Conservation (phyloP, 805 yeast genomes). For the Zygosaccharomyces gambellarensis region DNA sequence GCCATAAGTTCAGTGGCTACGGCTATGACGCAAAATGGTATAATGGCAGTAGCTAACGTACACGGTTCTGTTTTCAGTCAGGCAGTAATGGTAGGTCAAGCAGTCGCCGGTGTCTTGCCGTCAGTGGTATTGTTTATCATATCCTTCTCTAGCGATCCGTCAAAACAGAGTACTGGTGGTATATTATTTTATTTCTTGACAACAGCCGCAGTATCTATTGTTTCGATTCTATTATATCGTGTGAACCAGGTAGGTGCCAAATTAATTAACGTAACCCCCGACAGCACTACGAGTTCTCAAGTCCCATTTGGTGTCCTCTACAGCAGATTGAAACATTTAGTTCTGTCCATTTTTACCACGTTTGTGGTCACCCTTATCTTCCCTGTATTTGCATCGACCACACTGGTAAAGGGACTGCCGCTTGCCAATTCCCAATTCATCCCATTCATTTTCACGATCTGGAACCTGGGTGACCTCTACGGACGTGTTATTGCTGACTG, state of each 20-base stretch:
- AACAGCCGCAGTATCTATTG: slow-evolving; percentile 27
- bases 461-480: slow-evolving; percentile 85
- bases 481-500: slow-evolving; percentile 68
- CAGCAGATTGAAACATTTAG: slow-evolving; percentile 58
- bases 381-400: slow-evolving; percentile 83
- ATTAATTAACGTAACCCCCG: slow-evolving; percentile 6
- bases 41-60: slow-evolving; percentile 79
- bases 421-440: slow-evolving; percentile 44
- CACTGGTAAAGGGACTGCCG: slow-evolving; percentile 42
- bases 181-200: slow-evolving; percentile 37
- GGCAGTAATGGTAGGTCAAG: slow-evolving; percentile 92
- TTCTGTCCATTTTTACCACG: slow-evolving; percentile 63
- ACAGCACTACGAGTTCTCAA: neutral
- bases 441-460: slow-evolving; percentile 73
- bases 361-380: slow-evolving; percentile 69
- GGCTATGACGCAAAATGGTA: slow-evolving; percentile 82
- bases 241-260: slow-evolving; percentile 21
- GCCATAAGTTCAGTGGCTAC: slow-evolving; percentile 67
- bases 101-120: slow-evolving; percentile 89
- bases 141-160: slow-evolving; percentile 46
- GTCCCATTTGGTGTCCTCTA: slow-evolving; percentile 59
- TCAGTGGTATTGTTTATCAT: slow-evolving; percentile 48
- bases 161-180: slow-evolving; percentile 20
- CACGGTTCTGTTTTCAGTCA: slow-evolving; percentile 76
- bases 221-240: slow-evolving; percentile 25